phyloP scores from a whole-genome alignment of 441 rosid species.

The Croton setiger region DNA sequence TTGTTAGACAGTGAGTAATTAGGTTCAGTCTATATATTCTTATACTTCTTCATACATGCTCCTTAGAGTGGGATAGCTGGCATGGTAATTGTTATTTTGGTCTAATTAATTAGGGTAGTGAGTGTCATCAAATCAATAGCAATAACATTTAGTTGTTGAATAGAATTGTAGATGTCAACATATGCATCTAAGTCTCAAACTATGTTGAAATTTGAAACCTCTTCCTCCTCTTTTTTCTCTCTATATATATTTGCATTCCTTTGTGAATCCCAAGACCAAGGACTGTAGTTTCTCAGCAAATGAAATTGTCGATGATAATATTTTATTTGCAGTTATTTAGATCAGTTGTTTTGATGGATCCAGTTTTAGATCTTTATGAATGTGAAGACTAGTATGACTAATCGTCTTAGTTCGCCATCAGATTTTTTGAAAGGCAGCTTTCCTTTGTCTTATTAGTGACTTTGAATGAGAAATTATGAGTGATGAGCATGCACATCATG shows the following conservation, averaged over 20 bases:
- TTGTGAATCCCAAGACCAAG: background rate
- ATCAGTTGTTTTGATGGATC: background rate
- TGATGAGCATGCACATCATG: background rate
- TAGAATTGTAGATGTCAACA: too few relatives aligned
- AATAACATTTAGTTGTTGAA: too few relatives aligned
- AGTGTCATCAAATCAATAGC: conserved; percentile 15
- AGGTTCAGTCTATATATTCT: background rate
- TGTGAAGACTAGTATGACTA: background rate
- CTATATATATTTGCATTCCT: too few relatives aligned
- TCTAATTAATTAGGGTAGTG: background rate
- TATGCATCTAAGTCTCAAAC: too few relatives aligned
- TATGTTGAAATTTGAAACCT: too few relatives aligned
- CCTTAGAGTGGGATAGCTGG: background rate
- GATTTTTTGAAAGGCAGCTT: background rate
- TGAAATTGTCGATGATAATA: background rate
- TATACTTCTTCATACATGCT: background rate
- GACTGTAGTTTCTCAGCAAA: background rate
- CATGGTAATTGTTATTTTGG: background rate
- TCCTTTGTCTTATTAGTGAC: background rate
- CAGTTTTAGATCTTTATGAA: too few relatives aligned
- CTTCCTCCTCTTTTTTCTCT: too few relatives aligned
- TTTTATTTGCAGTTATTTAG: background rate
- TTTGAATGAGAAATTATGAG: background rate
- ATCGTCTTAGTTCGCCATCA: too few relatives aligned
- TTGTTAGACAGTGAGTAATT: conserved; percentile 74